Evolutionary conservation across 2,329 filamentous ascomycete genomes (phyloP).

Genomic region (Rhinocladiella mackenziei): DNA sequence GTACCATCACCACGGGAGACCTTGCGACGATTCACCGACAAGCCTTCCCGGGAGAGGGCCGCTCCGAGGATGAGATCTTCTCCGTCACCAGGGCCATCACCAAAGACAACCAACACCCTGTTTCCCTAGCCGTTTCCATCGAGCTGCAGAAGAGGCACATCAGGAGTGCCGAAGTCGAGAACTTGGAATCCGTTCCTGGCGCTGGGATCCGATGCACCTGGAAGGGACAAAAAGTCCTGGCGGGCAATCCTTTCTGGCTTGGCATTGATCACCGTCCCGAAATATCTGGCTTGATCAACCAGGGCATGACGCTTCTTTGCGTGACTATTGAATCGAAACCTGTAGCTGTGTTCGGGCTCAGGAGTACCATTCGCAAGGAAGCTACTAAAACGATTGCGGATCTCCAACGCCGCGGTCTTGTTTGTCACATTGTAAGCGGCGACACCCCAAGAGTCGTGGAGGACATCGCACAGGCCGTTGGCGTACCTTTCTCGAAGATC

Average conservation of each 20-base stretch:
- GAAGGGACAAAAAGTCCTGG: conserved; percentile 5
- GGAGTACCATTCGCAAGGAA: too few species aligned
- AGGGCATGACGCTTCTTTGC: conserved; percentile 54
- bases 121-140: conserved; percentile 48
- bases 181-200: conserved; percentile 32
- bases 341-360: too few species aligned
- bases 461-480: conserved; percentile 41
- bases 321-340: conserved; percentile 48
- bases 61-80: conserved; percentile 32
- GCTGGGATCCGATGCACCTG: conserved; percentile 28
- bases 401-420: too few species aligned
- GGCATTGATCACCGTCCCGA: conserved; percentile 32
- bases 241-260: conserved; percentile 35
- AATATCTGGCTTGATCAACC: conserved; percentile 36
- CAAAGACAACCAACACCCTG: conserved; percentile 50
- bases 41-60: too few species aligned
- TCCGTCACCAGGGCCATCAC: conserved; percentile 31
- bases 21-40: conserved; percentile 43
- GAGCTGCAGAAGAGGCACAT: conserved; percentile 36
- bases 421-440: too few species aligned
- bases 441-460: conserved; percentile 53
- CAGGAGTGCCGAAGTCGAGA: conserved; percentile 26
- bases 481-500: conserved; percentile 38
- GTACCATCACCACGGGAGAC: conserved; percentile 63
- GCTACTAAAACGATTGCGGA: too few species aligned